Conservation (phyloP, 139 green algal species). For the Haematococcus lacustris region DNA sequence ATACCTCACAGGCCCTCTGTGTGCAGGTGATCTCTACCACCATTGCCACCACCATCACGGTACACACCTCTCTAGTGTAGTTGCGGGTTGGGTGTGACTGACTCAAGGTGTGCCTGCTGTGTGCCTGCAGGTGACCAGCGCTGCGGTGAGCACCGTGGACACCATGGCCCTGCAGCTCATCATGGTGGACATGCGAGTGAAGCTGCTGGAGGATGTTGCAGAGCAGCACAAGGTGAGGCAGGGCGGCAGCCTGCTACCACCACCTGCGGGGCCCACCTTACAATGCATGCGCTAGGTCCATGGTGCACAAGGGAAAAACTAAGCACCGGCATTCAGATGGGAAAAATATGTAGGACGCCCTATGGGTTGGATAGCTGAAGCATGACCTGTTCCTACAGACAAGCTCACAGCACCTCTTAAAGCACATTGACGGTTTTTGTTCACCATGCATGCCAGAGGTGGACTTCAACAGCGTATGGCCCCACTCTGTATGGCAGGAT, state of each 20-base stretch:
- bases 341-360: too few relatives aligned
- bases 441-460: too few relatives aligned
- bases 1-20: too few relatives aligned
- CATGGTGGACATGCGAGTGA: conserved; percentile 20
- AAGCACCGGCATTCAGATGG: neutral
- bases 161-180: conserved; percentile 9
- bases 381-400: neutral
- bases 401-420: neutral
- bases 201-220: conserved; percentile 15
- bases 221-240: conserved; percentile 2
- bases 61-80: too few relatives aligned
- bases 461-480: too few relatives aligned
- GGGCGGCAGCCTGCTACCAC: neutral
- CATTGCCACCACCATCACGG: too few relatives aligned
- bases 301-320: neutral
- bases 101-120: neutral
- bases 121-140: neutral
- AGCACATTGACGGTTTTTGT: too few relatives aligned
- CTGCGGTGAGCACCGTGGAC: conserved; percentile 18
- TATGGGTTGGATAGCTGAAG: neutral
- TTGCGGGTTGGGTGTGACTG: too few relatives aligned
- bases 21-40: too few relatives aligned
- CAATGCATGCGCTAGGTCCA: neutral
- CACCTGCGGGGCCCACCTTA: neutral
- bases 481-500: too few relatives aligned